Percentiles rank a stretch among this genome's conserved stretches.
Evolutionary conservation across 2,329 filamentous ascomycete genomes (phyloP).

Genomic region (Sporothrix curviconia): DNA sequence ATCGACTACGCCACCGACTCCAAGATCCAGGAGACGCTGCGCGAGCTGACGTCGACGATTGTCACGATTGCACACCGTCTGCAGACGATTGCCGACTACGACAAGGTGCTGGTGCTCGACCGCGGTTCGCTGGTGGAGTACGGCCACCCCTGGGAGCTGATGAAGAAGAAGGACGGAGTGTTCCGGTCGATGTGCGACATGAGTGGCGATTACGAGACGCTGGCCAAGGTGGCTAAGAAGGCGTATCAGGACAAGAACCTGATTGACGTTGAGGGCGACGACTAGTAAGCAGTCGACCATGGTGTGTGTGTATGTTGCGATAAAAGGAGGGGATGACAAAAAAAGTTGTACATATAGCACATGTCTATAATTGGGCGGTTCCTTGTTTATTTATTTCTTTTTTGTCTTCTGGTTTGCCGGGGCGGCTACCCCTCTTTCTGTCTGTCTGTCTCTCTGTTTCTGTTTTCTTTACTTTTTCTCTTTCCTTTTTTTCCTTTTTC

Average conservation of each 20-base stretch:
- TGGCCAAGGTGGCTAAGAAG: slow-evolving; percentile 51
- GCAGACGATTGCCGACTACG: slow-evolving; percentile 96
- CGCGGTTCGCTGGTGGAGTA: slow-evolving; percentile 83
- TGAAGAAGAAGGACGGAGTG: slow-evolving; percentile 60
- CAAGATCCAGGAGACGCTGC: slow-evolving; percentile 94
- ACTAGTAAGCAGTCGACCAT: not conserved
- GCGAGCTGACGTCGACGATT: slow-evolving; percentile 87
- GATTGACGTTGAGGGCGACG: slow-evolving; percentile 8
- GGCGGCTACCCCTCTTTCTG: no score
- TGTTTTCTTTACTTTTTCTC: not conserved
- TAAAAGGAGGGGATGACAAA: no score
- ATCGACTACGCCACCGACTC: slow-evolving; percentile 95
- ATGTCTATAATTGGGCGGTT: not conserved
- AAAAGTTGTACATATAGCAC: not conserved
- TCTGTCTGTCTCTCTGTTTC: not conserved
- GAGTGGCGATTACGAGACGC: slow-evolving; percentile 49
- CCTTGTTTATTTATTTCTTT: not conserved
- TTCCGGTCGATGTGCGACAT: slow-evolving; percentile 61
- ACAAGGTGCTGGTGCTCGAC: slow-evolving; percentile 92
- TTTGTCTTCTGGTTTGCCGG: not conserved
- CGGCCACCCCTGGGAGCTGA: slow-evolving; percentile 78
- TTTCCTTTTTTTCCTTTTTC: not conserved
- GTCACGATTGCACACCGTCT: slow-evolving; percentile 94
- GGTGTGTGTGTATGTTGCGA: not conserved
- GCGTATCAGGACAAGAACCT: slow-evolving; percentile 30